Base-by-base conservation (phyloP, 2,329 filamentous ascomycete genomes). In the Aspergillus aculeatinus region DNA sequence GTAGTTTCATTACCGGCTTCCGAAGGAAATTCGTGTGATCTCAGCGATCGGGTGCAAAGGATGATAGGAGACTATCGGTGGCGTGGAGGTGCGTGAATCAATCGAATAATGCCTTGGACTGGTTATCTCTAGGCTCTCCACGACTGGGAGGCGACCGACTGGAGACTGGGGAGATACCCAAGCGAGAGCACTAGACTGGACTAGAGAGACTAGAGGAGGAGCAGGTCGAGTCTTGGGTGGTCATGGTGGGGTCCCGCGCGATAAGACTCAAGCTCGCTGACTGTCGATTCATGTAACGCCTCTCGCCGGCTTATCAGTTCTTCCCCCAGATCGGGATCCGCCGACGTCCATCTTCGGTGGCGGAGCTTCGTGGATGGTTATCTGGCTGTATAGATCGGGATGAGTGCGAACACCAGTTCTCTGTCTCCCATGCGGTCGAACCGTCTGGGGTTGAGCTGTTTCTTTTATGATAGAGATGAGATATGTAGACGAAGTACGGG, bases 91-190 rank as follows among this genome's bases (percentile, higher is more conserved):
- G 58, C 44, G 59, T 63, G 61, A 60, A 64, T 47, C 48, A 61
- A 67, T 65, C 60, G 60, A 65, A 64, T 65, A 61, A 67, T 67
- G 48, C 39, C 23, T 39, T 16, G 14, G 16, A 31, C 50, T 25
- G 55, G 62, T 67, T 67, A 67, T 67, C 63, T 63, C 39, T 59
- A 4, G 53, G 25, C 39, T 19, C 39, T 44, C 39, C 14, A 16
- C 39, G 39, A 44, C 39, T 44, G 39, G 39, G 39, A 44, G 39
- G 39, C 39, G 39, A 44, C 5, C 39, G 39, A 44, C 39, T 44
- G 39, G 42, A 42, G 39, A 19, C 39, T 42, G 29, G 52, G 35
- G 33, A 55, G 53, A 55, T 47, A 55, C 42, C 11, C 53, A 47
- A 55, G 53, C 53, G 16, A 47, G 16, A 11, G 42, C 48, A 19